Evolutionary conservation across 768 basidiomycete genomes (phyloP), one percentile per base, ranked within the genome.

Genomic region (Xerocomus brunneocitrinus): DNA sequence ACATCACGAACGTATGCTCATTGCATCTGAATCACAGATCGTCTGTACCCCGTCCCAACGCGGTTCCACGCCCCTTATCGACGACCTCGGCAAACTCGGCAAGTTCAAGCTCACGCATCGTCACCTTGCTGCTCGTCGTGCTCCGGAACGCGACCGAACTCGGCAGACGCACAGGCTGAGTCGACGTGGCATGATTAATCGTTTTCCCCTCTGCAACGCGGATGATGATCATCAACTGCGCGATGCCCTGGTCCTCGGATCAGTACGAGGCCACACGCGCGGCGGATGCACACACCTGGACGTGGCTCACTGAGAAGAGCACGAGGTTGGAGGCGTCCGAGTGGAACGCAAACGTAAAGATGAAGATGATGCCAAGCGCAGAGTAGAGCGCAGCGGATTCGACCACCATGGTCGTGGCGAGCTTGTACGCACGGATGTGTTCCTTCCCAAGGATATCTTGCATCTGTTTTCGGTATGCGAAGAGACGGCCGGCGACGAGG

Each of bases 321-420:
- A 72, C 62, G 4, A 72, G 56, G 50, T 73, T 72, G 19, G 62
- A 61, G n/a, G 71, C 8, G 7, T 62, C 49, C 7, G 54, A 62
- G 44, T 64, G 51, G 1, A 59, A 24, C 1, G 61, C 66, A 39
- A 64, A 71, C 1, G 66, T 48, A 9, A 73, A 31, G 30, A 76
- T 55, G 54, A 72, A 74, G 14, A 72, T 40, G 12, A 73, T 28
- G 10, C 58, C 62, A 28, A 66, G 52, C 1, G 56, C 38, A 0
- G 67, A 45, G 47, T 72, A 73, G 13, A 67, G 41, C 1, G 65
- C 55, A 2, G 73, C 70, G 9, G 69, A 71, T 49, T 76, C 73
- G 54, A 76, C 54, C 22, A 74, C 48, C 65, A 75, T 73, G 22
- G 62, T 52, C 1, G 58, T 47, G 0, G 71, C 62, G 5, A 52